These are phyloP conservation scores for Hyphopichia homilentoma DNA, from an alignment of 805 yeast genomes.

Conservation along the genomic window DNA sequence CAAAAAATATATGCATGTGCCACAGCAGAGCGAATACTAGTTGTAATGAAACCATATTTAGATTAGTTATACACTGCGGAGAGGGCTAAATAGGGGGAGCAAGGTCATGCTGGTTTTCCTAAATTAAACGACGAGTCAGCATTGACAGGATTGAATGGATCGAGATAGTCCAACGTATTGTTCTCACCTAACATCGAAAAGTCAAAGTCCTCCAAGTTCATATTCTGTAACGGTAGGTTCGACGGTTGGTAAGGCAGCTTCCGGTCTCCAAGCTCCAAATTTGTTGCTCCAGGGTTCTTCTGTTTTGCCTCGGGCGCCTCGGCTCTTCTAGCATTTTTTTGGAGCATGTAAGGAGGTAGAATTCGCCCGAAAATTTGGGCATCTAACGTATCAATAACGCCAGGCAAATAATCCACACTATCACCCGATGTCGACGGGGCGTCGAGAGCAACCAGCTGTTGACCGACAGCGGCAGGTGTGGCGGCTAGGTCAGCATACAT, in stretches of 20 bases:
- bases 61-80: too few species aligned
- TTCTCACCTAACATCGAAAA: conserved; percentile 14
- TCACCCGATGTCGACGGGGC: too few species aligned
- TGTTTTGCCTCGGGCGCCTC: conserved; percentile 1
- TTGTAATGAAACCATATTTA: too few species aligned
- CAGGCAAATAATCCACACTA: conserved; percentile 53
- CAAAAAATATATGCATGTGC: too few species aligned
- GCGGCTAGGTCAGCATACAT: too few species aligned
- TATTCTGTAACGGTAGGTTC: conserved; percentile 6
- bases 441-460: too few species aligned
- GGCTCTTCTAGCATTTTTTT: conserved; percentile 14
- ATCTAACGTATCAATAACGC: conserved; percentile 81
- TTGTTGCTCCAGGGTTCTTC: background rate
- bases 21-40: too few species aligned
- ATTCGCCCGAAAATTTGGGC: conserved; percentile 81
- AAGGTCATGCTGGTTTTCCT: too few species aligned
- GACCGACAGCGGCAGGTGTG: too few species aligned
- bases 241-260: conserved; percentile 7
- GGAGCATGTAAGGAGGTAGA: conserved; percentile 79
- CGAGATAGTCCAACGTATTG: conserved; percentile 20
- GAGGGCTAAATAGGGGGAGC: too few species aligned
- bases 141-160: conserved; percentile 16
- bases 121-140: background rate
- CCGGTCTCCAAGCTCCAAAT: background rate
- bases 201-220: conserved; percentile 19